phyloP scores from a whole-genome alignment of 2,329 filamentous ascomycete species.

The Alternaria burnsii region DNA sequence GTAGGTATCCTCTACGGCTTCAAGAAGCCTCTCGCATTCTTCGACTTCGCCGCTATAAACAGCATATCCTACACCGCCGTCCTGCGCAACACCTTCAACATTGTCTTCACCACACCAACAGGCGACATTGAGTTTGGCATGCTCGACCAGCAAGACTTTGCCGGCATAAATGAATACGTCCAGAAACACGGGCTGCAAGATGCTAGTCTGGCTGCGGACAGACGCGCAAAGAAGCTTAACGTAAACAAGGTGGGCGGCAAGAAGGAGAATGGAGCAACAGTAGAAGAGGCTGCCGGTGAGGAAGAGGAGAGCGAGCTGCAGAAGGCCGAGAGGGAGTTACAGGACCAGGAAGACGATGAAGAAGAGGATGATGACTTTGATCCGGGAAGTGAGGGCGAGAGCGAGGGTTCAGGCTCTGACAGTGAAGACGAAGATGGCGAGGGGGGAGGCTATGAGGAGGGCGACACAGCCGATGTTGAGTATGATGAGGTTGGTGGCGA shows the following conservation, averaged over 20 bases:
- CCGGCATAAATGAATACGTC: constrained; percentile 69
- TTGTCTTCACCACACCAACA: constrained; percentile 63
- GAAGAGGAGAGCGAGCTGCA: constrained; percentile 52
- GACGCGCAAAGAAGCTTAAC: constrained; percentile 68
- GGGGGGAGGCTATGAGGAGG: constrained; percentile 43
- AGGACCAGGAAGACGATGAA: constrained; percentile 52
- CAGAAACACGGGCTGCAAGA: constrained; percentile 69
- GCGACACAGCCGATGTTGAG: constrained; percentile 27
- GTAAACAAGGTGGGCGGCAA: constrained; percentile 51
- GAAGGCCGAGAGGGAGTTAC: constrained; percentile 49
- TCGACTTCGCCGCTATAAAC: constrained; percentile 66
- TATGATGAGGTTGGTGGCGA: constrained; percentile 29
- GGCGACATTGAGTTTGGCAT: constrained; percentile 71
- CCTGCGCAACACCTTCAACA: constrained; percentile 71
- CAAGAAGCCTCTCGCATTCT: constrained; percentile 71
- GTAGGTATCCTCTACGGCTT: constrained; percentile 70
- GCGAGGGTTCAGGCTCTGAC: constrained; percentile 50
- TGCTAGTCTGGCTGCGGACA: constrained; percentile 67
- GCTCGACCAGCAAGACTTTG: constrained; percentile 70
- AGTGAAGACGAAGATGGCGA: constrained; percentile 46
- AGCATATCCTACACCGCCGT: constrained; percentile 71
- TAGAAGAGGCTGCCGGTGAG: constrained; percentile 26
- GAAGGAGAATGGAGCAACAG: constrained; percentile 27
- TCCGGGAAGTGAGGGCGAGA: constrained; percentile 53
- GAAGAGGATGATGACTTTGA: constrained; percentile 55